Conservation (phyloP, 441 rosid species). For the Breynia disticha region DNA sequence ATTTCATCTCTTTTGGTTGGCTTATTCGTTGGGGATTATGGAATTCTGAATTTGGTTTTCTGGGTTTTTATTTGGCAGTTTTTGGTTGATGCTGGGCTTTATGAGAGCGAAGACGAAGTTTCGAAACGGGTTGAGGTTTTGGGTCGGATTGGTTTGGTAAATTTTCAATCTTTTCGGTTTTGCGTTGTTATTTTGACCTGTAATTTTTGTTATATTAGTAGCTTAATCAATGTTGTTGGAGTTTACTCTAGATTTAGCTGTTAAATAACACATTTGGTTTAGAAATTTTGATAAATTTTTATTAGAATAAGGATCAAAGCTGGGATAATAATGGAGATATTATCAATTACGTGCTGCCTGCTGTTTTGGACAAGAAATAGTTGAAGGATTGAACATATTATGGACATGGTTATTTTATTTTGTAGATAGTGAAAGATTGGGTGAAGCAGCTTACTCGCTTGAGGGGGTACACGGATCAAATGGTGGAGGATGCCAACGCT, state of each 20-base stretch:
- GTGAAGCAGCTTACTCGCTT: constrained; percentile 50
- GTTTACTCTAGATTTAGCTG: too few relatives aligned
- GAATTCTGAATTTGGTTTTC: not conserved
- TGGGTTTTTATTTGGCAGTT: constrained; percentile 21
- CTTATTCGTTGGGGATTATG: not conserved
- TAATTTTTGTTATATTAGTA: not conserved
- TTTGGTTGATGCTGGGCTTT: constrained; percentile 44
- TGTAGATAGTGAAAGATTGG: constrained; percentile 53
- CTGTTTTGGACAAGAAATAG: too few relatives aligned
- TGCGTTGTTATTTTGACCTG: not conserved
- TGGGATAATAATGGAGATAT: too few relatives aligned
- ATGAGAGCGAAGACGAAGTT: constrained; percentile 53
- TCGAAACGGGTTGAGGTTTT: constrained; percentile 45
- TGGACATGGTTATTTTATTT: not conserved
- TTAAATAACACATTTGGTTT: too few relatives aligned
- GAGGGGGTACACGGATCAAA: constrained; percentile 54
- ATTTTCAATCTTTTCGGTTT: not conserved
- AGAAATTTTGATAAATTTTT: too few relatives aligned
- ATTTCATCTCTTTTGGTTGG: not conserved
- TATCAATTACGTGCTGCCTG: too few relatives aligned
- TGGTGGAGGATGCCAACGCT: constrained; percentile 74
- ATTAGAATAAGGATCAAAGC: too few relatives aligned
- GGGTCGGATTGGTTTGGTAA: constrained; percentile 40
- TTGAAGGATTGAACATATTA: not conserved
- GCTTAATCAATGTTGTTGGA: not conserved